These are phyloP conservation scores for Laetiporus sulphureus DNA, from an alignment of 1,284 basidiomycete genomes.

Conservation along the genomic window DNA sequence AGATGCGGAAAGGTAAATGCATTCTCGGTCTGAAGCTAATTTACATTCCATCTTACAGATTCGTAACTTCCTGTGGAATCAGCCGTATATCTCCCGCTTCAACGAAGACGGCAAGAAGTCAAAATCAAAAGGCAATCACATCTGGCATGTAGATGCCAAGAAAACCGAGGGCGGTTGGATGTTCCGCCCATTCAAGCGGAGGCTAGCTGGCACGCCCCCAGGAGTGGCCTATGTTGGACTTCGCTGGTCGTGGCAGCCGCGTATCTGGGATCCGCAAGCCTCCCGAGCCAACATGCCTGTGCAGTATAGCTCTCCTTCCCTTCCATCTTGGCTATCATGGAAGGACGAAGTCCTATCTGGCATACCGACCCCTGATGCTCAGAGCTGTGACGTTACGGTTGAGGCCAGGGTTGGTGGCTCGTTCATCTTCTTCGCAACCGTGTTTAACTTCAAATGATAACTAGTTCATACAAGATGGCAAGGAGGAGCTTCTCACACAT, in stretches of 20 bases:
- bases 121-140: slow-evolving; percentile 99
- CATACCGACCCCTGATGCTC: slow-evolving; percentile 63
- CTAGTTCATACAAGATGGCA: slow-evolving; percentile 66
- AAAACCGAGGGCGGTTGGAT: slow-evolving; percentile 82
- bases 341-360: slow-evolving; percentile 74
- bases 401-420: slow-evolving; percentile 55
- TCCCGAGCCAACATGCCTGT: slow-evolving; percentile 77
- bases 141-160: slow-evolving; percentile 98
- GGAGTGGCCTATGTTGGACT: slow-evolving; percentile 78
- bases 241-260: slow-evolving; percentile 89
- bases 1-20: no score
- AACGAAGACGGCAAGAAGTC: slow-evolving; percentile 99
- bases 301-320: slow-evolving; percentile 69
- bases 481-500: slow-evolving; percentile 60
- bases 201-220: slow-evolving; percentile 77
- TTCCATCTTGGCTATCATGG: slow-evolving; percentile 88
- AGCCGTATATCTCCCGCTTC: slow-evolving; percentile 92
- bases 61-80: slow-evolving; percentile 94
- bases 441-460: slow-evolving; percentile 13
- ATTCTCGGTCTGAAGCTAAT: no score
- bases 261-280: slow-evolving; percentile 96
- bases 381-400: slow-evolving; percentile 65
- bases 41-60: slow-evolving; percentile 51
- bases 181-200: slow-evolving; percentile 88
- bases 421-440: slow-evolving; percentile 7